Conservation (phyloP, 148 eudicot genomes). For the Selenicereus undatus region DNA sequence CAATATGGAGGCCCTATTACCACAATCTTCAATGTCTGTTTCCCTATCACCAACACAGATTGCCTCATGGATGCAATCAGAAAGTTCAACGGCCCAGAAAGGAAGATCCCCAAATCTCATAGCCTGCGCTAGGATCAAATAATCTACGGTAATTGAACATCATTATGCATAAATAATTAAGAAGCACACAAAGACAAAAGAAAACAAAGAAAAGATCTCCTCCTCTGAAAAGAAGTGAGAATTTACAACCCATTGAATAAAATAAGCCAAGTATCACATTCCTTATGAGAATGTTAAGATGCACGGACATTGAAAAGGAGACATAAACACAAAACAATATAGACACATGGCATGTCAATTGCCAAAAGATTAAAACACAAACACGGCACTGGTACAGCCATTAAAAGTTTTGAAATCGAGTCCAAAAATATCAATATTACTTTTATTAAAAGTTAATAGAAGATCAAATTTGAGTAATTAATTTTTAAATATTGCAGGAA, state of each 20-base stretch:
- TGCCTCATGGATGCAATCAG: slow-evolving; percentile 42
- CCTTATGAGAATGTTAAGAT: not conserved
- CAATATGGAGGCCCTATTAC: slow-evolving; percentile 32
- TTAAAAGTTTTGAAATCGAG: too few relatives aligned
- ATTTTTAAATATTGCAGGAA: too few relatives aligned
- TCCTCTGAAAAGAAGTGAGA: too few relatives aligned
- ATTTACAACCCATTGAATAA: not conserved
- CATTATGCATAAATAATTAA: too few relatives aligned
- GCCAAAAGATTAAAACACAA: too few relatives aligned
- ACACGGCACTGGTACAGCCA: too few relatives aligned
- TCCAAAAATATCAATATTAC: too few relatives aligned
- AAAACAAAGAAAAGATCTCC: not conserved
- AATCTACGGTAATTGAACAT: not conserved
- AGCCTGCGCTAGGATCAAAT: slow-evolving; percentile 42
- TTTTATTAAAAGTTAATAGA: too few relatives aligned
- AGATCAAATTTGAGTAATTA: too few relatives aligned
- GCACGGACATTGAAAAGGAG: not conserved
- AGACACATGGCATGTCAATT: too few relatives aligned
- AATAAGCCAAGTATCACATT: too few relatives aligned
- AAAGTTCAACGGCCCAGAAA: slow-evolving; percentile 65
- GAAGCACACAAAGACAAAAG: not conserved
- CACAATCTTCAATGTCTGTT: slow-evolving; percentile 20
- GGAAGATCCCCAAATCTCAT: slow-evolving; percentile 91
- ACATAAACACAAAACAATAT: not conserved
- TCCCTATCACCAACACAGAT: slow-evolving; percentile 32